These are phyloP conservation scores for Yamadazyma akitaensis DNA, from an alignment of 805 yeast species.

Conservation along the genomic window DNA sequence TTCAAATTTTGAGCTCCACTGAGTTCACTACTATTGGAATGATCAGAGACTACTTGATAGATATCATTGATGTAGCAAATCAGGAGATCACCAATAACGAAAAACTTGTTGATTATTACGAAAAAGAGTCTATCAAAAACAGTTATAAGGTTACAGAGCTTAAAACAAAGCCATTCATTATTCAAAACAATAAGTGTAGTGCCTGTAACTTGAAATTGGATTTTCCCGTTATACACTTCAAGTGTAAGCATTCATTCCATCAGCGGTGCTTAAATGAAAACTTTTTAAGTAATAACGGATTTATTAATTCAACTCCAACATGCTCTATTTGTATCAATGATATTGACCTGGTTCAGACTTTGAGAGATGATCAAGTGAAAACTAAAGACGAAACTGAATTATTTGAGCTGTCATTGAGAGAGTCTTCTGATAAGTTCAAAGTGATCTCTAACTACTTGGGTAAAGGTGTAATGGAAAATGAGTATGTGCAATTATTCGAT, in stretches of 20 bases:
- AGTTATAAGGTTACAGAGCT: slow-evolving; percentile 52
- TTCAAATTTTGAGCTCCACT: slow-evolving; percentile 60
- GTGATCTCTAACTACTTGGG: slow-evolving; percentile 81
- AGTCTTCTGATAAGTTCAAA: slow-evolving; percentile 61
- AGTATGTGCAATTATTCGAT: slow-evolving; percentile 16
- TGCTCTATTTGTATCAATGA: slow-evolving; percentile 83
- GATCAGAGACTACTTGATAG: slow-evolving; percentile 64
- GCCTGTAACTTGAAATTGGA: slow-evolving; percentile 66
- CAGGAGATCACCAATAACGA: slow-evolving; percentile 67
- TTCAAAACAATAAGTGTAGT: slow-evolving; percentile 63
- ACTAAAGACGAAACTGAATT: slow-evolving; percentile 60
- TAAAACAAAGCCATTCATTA: slow-evolving; percentile 42
- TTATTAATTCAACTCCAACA: slow-evolving; percentile 9
- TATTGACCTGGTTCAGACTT: slow-evolving; percentile 58
- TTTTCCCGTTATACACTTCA: slow-evolving; percentile 77
- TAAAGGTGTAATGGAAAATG: slow-evolving; percentile 73
- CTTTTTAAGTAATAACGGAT: slow-evolving; percentile 14
- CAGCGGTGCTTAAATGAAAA: slow-evolving; percentile 68
- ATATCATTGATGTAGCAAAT: slow-evolving; percentile 55
- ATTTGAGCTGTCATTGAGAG: slow-evolving; percentile 55
- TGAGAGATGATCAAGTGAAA: slow-evolving; percentile 58
- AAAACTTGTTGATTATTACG: slow-evolving; percentile 64
- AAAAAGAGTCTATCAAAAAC: slow-evolving; percentile 58
- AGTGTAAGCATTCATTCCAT: slow-evolving; percentile 85
- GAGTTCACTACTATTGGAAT: slow-evolving; percentile 64